Evolutionary conservation across 441 rosid species (phyloP).

Genomic region (Corymbia citriodora): DNA sequence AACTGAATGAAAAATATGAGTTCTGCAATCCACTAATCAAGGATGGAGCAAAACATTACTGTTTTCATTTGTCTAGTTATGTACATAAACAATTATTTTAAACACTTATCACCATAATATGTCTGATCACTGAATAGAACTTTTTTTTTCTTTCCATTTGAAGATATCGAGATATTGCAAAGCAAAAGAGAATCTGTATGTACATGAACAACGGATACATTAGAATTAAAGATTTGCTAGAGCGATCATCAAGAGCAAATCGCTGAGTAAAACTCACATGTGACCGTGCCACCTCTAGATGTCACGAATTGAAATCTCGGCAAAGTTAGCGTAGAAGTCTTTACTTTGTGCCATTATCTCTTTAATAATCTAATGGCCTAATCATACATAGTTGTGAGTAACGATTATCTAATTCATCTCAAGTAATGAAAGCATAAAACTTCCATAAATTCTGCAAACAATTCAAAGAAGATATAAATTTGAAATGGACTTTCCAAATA

Average conservation of each 20-base stretch:
- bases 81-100: not conserved
- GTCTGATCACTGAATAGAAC: not conserved
- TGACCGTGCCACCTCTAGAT: not conserved
- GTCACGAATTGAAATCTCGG: not conserved
- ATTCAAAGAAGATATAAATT: not conserved
- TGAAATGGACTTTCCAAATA: not conserved
- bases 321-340: not conserved
- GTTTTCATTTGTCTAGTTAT: not conserved
- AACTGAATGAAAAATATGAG: not conserved
- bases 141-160: not conserved
- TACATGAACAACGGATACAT: not conserved
- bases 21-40: not conserved
- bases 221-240: not conserved
- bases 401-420: not conserved
- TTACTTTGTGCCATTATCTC: not conserved
- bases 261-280: not conserved
- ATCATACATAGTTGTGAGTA: not conserved
- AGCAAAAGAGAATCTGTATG: not conserved
- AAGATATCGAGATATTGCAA: not conserved
- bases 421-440: not conserved
- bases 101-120: not conserved
- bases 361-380: not conserved
- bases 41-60: not conserved
- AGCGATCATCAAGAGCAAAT: not conserved
- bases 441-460: not conserved